Percentiles rank a stretch among this genome's conserved stretches.
Evolutionary conservation across 805 yeast species (phyloP).

Genomic region (Starmera amethionina): DNA sequence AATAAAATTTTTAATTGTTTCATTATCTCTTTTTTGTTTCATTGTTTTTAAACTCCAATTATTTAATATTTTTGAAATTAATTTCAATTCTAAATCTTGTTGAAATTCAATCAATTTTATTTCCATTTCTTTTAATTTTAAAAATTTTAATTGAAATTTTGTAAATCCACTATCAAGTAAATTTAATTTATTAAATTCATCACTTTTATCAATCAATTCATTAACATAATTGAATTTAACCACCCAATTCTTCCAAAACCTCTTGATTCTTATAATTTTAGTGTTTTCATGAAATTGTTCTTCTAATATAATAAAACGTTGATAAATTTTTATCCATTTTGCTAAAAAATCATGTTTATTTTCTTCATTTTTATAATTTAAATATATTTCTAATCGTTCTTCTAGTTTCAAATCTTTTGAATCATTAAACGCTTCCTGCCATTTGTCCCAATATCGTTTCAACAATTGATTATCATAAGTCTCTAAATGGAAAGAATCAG

Average conservation of each 20-base stretch:
- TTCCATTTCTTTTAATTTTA: constrained; percentile 10
- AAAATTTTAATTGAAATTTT: constrained; percentile 12
- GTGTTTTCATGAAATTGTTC: constrained; percentile 1
- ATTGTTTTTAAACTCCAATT: constrained; percentile 24
- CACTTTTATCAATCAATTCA: constrained; percentile 13
- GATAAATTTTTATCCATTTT: constrained; percentile 11
- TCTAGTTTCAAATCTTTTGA: too few relatives aligned
- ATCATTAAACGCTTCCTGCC: too few relatives aligned
- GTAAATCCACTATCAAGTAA: constrained; percentile 15
- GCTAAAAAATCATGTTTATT: too few relatives aligned
- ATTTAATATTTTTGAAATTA: constrained; percentile 18
- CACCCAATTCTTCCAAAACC: constrained; percentile 8
- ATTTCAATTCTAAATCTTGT: constrained; percentile 15
- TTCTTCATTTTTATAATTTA: too few relatives aligned
- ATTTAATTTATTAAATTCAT: constrained; percentile 15
- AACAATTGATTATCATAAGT: too few relatives aligned
- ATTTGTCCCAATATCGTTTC: too few relatives aligned
- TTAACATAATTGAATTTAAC: constrained; percentile 3
- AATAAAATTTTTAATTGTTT: constrained; percentile 21
- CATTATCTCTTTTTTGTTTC: constrained; percentile 24
- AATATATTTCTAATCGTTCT: too few relatives aligned
- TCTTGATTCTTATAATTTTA: constrained; percentile 1
- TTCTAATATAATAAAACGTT: neutral
- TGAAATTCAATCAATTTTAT: constrained; percentile 8
- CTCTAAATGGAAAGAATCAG: too few relatives aligned